A percentile compares a stretch with the other conserved stretches of the same genome.
Conservation (phyloP, 768 basidiomycete species). For the Lentinula sp. region DNA sequence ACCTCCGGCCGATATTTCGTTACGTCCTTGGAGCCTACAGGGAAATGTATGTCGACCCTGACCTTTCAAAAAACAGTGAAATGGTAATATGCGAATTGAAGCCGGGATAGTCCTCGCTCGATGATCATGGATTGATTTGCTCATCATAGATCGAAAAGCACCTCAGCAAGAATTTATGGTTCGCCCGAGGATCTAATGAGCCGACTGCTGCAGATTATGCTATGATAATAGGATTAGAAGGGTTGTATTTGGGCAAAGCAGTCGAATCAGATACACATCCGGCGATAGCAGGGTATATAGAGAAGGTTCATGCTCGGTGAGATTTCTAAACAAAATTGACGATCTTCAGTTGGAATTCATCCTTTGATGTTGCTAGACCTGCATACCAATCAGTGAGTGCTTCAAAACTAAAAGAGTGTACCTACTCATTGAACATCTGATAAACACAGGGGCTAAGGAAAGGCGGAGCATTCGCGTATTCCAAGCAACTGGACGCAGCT, state of each 20-base stretch:
- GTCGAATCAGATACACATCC: neutral
- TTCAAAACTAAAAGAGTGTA: neutral
- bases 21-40: neutral
- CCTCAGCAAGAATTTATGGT: neutral
- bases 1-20: neutral
- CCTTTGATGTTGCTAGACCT: neutral
- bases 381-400: neutral
- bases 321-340: neutral
- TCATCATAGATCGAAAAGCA: neutral
- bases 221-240: slow-evolving; percentile 1
- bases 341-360: neutral
- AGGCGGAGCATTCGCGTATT: neutral
- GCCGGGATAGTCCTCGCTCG: too few relatives aligned
- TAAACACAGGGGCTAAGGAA: neutral
- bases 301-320: slow-evolving; percentile 3
- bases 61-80: neutral
- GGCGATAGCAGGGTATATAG: neutral
- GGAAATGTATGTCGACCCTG: slow-evolving; percentile 1
- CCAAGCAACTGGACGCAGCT: neutral
- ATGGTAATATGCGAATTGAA: neutral
- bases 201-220: slow-evolving; percentile 3
- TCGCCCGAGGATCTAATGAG: neutral
- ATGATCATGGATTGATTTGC: neutral
- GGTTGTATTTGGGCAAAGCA: neutral
- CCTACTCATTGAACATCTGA: neutral